A percentile compares a stretch with the other conserved stretches of the same genome.
phyloP scores from a whole-genome alignment of 176 grass and related monocot genomes.

The Panicum miliaceum region DNA sequence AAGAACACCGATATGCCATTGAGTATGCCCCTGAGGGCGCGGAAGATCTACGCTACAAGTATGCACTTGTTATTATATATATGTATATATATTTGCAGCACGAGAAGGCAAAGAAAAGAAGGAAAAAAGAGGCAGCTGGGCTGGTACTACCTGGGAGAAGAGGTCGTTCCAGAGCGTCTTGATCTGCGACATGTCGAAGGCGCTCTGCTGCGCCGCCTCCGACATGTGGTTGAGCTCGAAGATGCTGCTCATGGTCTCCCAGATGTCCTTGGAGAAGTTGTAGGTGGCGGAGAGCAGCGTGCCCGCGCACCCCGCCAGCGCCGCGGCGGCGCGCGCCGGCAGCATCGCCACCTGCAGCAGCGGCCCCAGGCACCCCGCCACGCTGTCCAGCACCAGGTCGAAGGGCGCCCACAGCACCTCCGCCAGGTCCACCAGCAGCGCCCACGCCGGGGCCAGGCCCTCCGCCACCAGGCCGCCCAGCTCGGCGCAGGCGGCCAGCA shows the following conservation, averaged over 20 bases:
- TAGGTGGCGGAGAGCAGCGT: conserved; percentile 53
- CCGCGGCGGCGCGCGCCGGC: conserved; percentile 30
- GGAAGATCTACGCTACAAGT: conserved; percentile 56
- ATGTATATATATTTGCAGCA: neutral
- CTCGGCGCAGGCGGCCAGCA: neutral
- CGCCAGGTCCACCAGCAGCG: conserved; percentile 41
- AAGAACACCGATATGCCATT: conserved; percentile 72
- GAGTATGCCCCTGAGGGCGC: conserved; percentile 74
- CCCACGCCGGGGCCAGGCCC: conserved; percentile 8
- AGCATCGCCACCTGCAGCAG: conserved; percentile 46
- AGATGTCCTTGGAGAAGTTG: conserved; percentile 62
- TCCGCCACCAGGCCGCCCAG: neutral
- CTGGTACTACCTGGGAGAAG: conserved; percentile 66
- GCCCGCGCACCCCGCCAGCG: conserved; percentile 48
- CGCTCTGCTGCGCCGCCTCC: conserved; percentile 58
- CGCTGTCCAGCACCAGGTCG: conserved; percentile 43
- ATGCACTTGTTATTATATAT: neutral
- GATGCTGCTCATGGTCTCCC: conserved; percentile 73
- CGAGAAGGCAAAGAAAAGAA: neutral
- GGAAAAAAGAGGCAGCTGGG: too few species aligned
- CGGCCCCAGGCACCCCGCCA: conserved; percentile 39
- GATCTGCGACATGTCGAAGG: conserved; percentile 64
- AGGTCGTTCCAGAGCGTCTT: conserved; percentile 83
- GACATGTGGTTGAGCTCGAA: conserved; percentile 70
- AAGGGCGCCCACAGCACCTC: conserved; percentile 60